Evolutionary conservation across 2,329 filamentous ascomycete species (phyloP).

Genomic region (Tolypocladium album): DNA sequence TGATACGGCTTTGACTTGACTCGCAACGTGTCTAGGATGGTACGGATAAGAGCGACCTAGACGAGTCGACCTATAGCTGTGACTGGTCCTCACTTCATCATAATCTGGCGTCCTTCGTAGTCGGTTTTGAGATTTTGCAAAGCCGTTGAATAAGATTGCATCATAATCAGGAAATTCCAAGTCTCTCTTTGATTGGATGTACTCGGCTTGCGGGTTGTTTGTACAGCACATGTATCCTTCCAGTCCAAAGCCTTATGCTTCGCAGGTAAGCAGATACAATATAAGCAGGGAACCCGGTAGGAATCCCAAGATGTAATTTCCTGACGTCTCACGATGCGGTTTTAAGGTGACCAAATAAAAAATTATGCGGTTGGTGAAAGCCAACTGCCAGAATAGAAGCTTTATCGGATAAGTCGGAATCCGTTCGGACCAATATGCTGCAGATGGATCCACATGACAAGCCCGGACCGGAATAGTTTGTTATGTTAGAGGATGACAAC

Average conservation of each 20-base stretch:
- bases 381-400: neutral
- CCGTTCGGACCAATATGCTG: neutral
- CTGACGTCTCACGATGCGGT: neutral
- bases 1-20: neutral
- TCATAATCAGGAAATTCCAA: neutral
- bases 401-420: neutral
- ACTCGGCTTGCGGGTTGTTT: neutral
- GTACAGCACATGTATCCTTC: neutral
- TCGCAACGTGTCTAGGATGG: too few species aligned
- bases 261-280: neutral
- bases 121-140: neutral
- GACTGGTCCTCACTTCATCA: neutral
- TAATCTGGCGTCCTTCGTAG: neutral
- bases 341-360: neutral
- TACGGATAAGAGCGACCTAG: too few species aligned
- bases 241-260: neutral
- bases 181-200: neutral
- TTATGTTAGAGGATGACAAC: neutral
- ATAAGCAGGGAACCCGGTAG: neutral
- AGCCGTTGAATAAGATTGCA: neutral
- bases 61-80: too few species aligned
- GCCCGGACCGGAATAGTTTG: neutral
- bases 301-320: neutral
- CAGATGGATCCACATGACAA: neutral
- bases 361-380: neutral